These are phyloP conservation scores for Stenogyne calaminthoides DNA, from an alignment of 305 asterid species.

Conservation along the genomic window DNA sequence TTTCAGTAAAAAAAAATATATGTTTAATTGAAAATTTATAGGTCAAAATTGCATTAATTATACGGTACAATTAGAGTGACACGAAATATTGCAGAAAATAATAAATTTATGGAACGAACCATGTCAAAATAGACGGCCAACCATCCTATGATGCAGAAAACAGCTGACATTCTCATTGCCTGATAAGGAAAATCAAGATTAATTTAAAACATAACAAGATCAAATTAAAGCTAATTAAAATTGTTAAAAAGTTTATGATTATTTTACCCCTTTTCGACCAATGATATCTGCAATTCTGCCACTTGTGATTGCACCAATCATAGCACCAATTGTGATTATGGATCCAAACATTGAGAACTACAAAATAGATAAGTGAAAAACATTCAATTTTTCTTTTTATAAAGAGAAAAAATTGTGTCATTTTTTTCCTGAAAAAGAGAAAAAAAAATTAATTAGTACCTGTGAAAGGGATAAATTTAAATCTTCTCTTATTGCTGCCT, in stretches of 20 bases:
- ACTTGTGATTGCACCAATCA: slow-evolving; percentile 91
- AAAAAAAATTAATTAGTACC: slow-evolving; percentile 41
- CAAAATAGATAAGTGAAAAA: neutral
- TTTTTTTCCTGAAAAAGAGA: neutral
- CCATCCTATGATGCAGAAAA: slow-evolving; percentile 80
- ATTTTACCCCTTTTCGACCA: slow-evolving; percentile 85
- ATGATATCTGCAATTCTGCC: slow-evolving; percentile 74
- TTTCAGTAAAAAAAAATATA: too few species aligned
- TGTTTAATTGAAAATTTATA: too few species aligned
- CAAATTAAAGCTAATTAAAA: neutral
- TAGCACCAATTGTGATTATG: slow-evolving; percentile 85
- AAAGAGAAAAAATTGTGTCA: neutral
- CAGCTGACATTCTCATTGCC: slow-evolving; percentile 89
- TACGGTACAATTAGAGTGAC: too few species aligned
- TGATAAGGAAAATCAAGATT: slow-evolving; percentile 28
- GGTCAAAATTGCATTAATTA: too few species aligned
- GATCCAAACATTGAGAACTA: slow-evolving; percentile 93
- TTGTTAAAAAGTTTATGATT: neutral
- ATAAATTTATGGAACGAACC: slow-evolving; percentile 38
- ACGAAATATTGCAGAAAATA: neutral
- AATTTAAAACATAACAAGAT: neutral
- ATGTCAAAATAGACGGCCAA: slow-evolving; percentile 61
- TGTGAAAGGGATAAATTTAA: slow-evolving; percentile 60
- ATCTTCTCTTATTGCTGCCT: slow-evolving; percentile 69
- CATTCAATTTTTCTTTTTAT: neutral